A percentile compares a stretch with the other conserved stretches of the same genome.
Evolutionary conservation across 2,329 filamentous ascomycete genomes (phyloP).

Genomic region (Cadophora malorum): DNA sequence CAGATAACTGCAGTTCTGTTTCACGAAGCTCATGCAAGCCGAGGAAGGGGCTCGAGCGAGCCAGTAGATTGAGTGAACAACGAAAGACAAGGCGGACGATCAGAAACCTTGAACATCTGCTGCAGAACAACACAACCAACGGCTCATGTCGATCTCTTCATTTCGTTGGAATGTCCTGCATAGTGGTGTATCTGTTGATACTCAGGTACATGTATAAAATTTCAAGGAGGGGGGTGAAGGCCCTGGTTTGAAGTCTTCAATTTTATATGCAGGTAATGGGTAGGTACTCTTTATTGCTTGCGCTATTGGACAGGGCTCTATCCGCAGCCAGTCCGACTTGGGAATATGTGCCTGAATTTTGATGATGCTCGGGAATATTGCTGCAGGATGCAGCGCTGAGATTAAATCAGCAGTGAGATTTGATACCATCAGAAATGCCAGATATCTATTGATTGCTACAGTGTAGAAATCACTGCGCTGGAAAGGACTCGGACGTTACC

Average conservation of each 20-base stretch:
- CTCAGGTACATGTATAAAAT: background rate
- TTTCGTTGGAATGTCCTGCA: background rate
- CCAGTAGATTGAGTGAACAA: background rate
- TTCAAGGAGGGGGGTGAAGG: background rate
- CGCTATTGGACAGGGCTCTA: constrained; percentile 16
- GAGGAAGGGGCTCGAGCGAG: constrained; percentile 20
- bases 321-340: constrained; percentile 5
- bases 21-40: constrained; percentile 27
- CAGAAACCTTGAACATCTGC: constrained; percentile 12
- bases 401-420: background rate
- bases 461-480: background rate
- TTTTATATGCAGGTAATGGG: constrained; percentile 6
- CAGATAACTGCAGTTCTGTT: constrained; percentile 16
- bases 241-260: background rate
- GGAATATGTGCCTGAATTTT: constrained; percentile 6
- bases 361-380: constrained; percentile 3
- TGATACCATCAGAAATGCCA: background rate
- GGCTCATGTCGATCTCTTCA: background rate
- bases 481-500: background rate
- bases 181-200: background rate
- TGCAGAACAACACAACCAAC: constrained; percentile 11
- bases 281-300: background rate
- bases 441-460: background rate
- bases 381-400: background rate
- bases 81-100: constrained; percentile 4